These are phyloP conservation scores for Mesostigma viride DNA, from an alignment of 139 green algal genomes.

Conservation along the genomic window DNA sequence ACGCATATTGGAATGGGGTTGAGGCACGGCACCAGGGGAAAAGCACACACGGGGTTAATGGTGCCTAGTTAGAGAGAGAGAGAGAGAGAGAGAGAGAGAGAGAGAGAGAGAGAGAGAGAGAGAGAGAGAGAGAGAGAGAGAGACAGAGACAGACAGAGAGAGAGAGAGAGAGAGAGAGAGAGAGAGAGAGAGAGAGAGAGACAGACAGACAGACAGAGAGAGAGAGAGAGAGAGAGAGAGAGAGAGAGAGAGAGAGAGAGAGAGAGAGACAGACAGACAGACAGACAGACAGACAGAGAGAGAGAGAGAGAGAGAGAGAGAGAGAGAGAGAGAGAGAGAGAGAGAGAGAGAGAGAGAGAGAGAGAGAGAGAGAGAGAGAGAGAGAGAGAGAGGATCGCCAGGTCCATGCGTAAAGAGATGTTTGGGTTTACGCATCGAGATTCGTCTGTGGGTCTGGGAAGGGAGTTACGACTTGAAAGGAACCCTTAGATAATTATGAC, in stretches of 20 bases:
- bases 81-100: conserved; percentile 5
- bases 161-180: conserved; percentile 5
- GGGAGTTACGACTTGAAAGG: too few relatives aligned
- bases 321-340: conserved; percentile 5
- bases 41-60: too few relatives aligned
- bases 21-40: too few relatives aligned
- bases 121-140: conserved; percentile 5
- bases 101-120: conserved; percentile 5
- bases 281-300: background rate
- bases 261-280: background rate
- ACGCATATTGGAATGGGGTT: too few relatives aligned
- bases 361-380: conserved; percentile 5
- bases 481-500: too few relatives aligned
- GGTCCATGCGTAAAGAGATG: too few relatives aligned
- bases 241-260: conserved; percentile 5
- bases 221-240: conserved; percentile 5
- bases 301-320: conserved; percentile 5
- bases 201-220: background rate
- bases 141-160: background rate
- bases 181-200: conserved; percentile 5
- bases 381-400: too few relatives aligned
- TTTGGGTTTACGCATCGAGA: too few relatives aligned
- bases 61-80: conserved; percentile 4
- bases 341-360: conserved; percentile 5
- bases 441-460: too few relatives aligned